phyloP scores from a whole-genome alignment of 768 basidiomycete genomes.

The Amanita rimosa region DNA sequence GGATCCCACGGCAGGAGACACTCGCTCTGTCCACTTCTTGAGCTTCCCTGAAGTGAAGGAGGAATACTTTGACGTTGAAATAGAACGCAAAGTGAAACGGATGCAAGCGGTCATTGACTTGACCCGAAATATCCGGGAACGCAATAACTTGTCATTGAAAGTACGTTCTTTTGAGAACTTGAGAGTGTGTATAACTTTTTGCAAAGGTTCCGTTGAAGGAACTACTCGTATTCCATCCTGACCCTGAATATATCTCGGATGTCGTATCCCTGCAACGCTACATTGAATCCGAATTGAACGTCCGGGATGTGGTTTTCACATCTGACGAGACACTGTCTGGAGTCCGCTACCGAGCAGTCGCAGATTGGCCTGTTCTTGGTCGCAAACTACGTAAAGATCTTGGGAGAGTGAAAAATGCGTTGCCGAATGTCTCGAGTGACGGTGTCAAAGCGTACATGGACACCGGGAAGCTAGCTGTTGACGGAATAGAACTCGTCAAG shows the following conservation, averaged over 20 bases:
- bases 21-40: conserved; percentile 92
- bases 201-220: conserved; percentile 83
- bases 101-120: conserved; percentile 96
- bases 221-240: conserved; percentile 87
- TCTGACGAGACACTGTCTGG: conserved; percentile 81
- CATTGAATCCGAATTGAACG: conserved; percentile 90
- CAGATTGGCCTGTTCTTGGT: conserved; percentile 93
- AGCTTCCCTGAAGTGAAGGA: conserved; percentile 88
- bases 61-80: conserved; percentile 88
- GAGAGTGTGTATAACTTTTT: conserved; percentile 4
- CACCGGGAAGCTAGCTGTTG: conserved; percentile 71
- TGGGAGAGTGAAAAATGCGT: conserved; percentile 75
- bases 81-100: conserved; percentile 88
- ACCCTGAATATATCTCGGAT: conserved; percentile 74
- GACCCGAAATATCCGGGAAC: conserved; percentile 79
- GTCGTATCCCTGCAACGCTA: conserved; percentile 77
- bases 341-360: conserved; percentile 82
- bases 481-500: conserved; percentile 78
- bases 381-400: conserved; percentile 90
- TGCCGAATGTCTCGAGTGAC: conserved; percentile 74
- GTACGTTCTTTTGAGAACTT: conserved; percentile 27
- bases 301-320: conserved; percentile 82
- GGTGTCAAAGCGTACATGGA: conserved; percentile 67
- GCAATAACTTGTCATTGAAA: conserved; percentile 80
- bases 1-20: conserved; percentile 57